Evolutionary conservation across 2,329 filamentous ascomycete genomes (phyloP).

Genomic region (Arthrinium phaeospermum): DNA sequence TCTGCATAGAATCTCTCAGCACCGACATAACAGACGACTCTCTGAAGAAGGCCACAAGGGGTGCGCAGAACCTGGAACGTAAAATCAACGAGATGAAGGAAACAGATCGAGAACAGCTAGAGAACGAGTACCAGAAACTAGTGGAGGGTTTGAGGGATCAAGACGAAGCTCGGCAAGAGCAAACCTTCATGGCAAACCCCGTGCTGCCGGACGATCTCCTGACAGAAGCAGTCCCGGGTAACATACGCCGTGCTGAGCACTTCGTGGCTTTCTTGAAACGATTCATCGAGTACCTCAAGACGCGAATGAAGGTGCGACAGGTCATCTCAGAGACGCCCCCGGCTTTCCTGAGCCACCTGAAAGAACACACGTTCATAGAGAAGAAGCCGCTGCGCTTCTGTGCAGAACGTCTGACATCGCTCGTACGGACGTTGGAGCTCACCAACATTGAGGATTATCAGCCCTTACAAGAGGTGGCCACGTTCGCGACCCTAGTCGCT

Average conservation of each 20-base stretch:
- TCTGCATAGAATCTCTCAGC: constrained; percentile 96
- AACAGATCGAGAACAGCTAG: constrained; percentile 92
- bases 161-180: constrained; percentile 88
- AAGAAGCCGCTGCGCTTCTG: constrained; percentile 95
- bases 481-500: constrained; percentile 92
- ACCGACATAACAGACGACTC: constrained; percentile 98
- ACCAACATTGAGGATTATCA: constrained; percentile 99
- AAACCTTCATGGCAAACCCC: constrained; percentile 97
- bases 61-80: constrained; percentile 86
- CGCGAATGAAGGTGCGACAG: constrained; percentile 96
- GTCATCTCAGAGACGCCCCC: constrained; percentile 97
- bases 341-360: constrained; percentile 90
- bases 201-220: constrained; percentile 91
- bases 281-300: constrained; percentile 98
- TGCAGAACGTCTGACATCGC: constrained; percentile 89
- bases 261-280: constrained; percentile 94
- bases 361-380: constrained; percentile 96
- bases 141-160: constrained; percentile 89
- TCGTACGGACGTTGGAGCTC: constrained; percentile 92
- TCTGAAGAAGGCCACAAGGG: constrained; percentile 85
- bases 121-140: constrained; percentile 93
- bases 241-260: constrained; percentile 94
- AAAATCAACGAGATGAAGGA: constrained; percentile 94
- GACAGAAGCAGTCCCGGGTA: constrained; percentile 94
- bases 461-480: constrained; percentile 94